Evolutionary conservation across 768 basidiomycete species (phyloP).

Genomic region (Calocybe gangraenosa): DNA sequence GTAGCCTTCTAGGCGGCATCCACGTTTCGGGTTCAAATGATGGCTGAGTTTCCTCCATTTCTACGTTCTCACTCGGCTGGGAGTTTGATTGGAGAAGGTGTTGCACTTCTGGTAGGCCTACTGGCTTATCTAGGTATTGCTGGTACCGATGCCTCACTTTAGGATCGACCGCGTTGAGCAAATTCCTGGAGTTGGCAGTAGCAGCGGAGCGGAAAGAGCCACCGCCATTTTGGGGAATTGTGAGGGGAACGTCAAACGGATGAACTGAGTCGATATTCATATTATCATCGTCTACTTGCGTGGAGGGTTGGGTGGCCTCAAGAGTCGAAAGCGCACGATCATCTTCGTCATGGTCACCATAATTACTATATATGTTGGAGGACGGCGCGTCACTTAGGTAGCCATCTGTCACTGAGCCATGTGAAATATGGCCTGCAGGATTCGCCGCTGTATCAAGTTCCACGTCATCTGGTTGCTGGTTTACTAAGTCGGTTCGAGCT

Average conservation of each 20-base stretch:
- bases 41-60: background rate
- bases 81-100: background rate
- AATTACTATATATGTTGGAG: slow-evolving; percentile 36
- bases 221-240: background rate
- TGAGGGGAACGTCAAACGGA: slow-evolving; percentile 5
- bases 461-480: slow-evolving; percentile 10
- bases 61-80: background rate
- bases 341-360: slow-evolving; percentile 24
- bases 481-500: slow-evolving; percentile 17
- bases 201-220: slow-evolving; percentile 3
- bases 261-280: slow-evolving; percentile 7
- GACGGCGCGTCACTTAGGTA: slow-evolving; percentile 34
- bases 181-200: slow-evolving; percentile 11
- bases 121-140: slow-evolving; percentile 9
- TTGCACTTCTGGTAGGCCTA: background rate
- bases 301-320: slow-evolving; percentile 30
- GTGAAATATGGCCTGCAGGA: slow-evolving; percentile 15
- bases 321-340: slow-evolving; percentile 8
- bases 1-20: background rate
- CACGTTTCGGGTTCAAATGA: background rate
- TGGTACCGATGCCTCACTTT: slow-evolving; percentile 25
- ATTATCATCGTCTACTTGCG: slow-evolving; percentile 24
- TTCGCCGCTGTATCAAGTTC: slow-evolving; percentile 11
- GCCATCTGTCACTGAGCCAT: slow-evolving; percentile 21
- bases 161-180: slow-evolving; percentile 24